Base-by-base conservation (phyloP, 2,329 filamentous ascomycete species). In the Colletotrichum liriopes region DNA sequence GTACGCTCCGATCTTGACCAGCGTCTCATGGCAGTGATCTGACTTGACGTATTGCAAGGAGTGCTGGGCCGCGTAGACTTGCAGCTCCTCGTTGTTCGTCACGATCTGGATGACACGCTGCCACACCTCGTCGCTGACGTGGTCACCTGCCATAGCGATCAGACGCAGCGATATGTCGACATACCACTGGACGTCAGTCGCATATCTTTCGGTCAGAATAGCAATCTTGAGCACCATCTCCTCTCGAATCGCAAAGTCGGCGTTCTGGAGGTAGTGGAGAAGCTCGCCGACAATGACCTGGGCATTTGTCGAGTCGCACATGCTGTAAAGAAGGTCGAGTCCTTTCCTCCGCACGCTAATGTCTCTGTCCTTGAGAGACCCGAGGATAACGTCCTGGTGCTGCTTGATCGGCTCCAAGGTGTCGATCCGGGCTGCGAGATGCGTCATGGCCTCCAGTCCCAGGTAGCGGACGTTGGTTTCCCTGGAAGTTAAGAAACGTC, bases 191-290 rank as follows among this genome's bases (percentile, higher is more conserved):
- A 98, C 94, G 79, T 99, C 96, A 0, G 95, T 98, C 32, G 96
- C 96, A 81, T 99, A 99, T 81, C 98, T 98, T 81, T 99, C 96
- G 0, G 97, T 98, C 75, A 99, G 83, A 78, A 99, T 99, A 64
- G 96, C 96, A 82, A 99, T 98, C 85, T 99, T 99, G 74, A 99
- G 87, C 5, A 98, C 96, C 96, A 99, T 99, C 82, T 99, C 96
- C 84, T 99, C 97, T 74, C 97, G 91, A 77, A 99, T 98, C 6
- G 96, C 96, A 82, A 98, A 99, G 82, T 99, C 96, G 59, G 96
- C 96, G 67, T 94, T 98, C 79, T 98, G 96, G 11, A 99, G 89
- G 82, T 98, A 98, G 76, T 96, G 94, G 65, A 99, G 85, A 62
- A 99, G 91, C 84, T 99, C 96, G 72, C 93, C 93, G 49, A 99